Conservation (phyloP, 495 filamentous ascomycete species). For the Penicillium daleae region DNA sequence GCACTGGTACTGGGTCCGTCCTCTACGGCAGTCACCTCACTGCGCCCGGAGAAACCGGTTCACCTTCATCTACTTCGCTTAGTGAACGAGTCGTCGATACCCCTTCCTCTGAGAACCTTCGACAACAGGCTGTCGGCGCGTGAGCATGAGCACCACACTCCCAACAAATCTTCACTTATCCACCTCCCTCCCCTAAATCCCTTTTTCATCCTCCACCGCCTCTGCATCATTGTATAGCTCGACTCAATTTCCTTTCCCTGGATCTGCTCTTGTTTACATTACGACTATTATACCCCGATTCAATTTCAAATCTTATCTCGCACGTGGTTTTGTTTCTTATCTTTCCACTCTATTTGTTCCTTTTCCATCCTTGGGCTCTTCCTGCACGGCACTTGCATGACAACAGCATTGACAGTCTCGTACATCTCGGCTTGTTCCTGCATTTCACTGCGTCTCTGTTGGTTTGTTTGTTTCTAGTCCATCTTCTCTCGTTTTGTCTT, state of each 20-base stretch:
- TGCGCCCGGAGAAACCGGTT: slow-evolving; percentile 19
- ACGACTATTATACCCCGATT: slow-evolving; percentile 36
- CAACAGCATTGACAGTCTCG: neutral
- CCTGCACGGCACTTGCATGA: neutral
- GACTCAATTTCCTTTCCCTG: slow-evolving; percentile 15
- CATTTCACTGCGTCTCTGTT: neutral
- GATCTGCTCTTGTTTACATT: slow-evolving; percentile 25
- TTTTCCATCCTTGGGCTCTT: neutral
- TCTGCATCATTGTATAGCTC: slow-evolving; percentile 29
- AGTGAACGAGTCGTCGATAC: slow-evolving; percentile 25
- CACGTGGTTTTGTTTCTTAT: slow-evolving; percentile 11
- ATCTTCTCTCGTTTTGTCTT: neutral
- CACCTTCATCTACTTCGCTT: slow-evolving; percentile 26
- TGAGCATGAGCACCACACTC: slow-evolving; percentile 10
- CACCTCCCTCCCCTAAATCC: neutral
- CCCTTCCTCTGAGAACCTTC: slow-evolving; percentile 33
- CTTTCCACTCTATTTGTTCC: slow-evolving; percentile 13
- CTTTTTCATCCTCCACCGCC: neutral
- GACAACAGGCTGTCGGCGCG: slow-evolving; percentile 38
- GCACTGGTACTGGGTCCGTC: slow-evolving; percentile 14
- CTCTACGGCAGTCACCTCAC: slow-evolving; percentile 21
- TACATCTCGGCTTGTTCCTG: slow-evolving; percentile 12
- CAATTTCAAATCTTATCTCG: slow-evolving; percentile 6
- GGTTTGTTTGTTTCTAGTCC: neutral
- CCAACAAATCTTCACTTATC: neutral